Percentiles rank a stretch among this genome's conserved stretches.
These are phyloP conservation scores for Apiotrichum laibachii DNA, from an alignment of 1,284 basidiomycete genomes.

Conservation along the genomic window DNA sequence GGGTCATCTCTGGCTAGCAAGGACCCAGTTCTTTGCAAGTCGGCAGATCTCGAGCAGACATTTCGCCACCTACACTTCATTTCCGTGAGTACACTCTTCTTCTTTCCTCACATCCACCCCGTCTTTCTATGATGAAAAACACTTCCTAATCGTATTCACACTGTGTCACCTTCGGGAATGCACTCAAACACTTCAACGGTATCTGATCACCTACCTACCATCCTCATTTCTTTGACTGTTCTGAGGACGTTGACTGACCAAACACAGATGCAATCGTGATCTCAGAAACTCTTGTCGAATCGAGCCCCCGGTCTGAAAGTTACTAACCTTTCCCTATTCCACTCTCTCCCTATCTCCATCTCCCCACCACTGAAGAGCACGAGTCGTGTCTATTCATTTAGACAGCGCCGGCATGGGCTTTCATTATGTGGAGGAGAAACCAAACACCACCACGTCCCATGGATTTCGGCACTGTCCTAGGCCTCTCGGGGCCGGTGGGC, in stretches of 20 bases:
- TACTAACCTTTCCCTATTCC: not conserved
- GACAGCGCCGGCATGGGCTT: slow-evolving; percentile 30
- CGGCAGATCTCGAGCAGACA: slow-evolving; percentile 21
- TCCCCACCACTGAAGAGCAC: slow-evolving; percentile 43
- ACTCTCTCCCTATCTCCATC: slow-evolving; percentile 4
- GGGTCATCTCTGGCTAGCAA: slow-evolving; percentile 5
- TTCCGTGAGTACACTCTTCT: slow-evolving; percentile 10
- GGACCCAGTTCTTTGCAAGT: not conserved
- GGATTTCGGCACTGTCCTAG: slow-evolving; percentile 43
- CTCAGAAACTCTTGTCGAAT: not conserved
- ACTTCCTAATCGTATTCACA: slow-evolving; percentile 53
- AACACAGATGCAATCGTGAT: slow-evolving; percentile 18
- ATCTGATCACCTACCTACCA: slow-evolving; percentile 37
- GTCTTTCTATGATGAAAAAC: slow-evolving; percentile 40
- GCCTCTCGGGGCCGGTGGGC: slow-evolving; percentile 1
- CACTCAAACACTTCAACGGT: slow-evolving; percentile 50
- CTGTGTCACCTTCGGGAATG: slow-evolving; percentile 47
- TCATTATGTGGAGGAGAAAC: slow-evolving; percentile 38
- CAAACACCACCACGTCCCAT: slow-evolving; percentile 31
- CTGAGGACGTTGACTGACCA: slow-evolving; percentile 13
- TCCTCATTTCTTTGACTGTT: not conserved
- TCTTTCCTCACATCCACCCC: slow-evolving; percentile 4
- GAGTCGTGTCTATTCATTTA: slow-evolving; percentile 20
- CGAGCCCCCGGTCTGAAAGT: not conserved
- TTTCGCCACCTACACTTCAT: slow-evolving; percentile 1